phyloP scores from a whole-genome alignment of 768 basidiomycete species.

The Mycena olivaceomarginata region DNA sequence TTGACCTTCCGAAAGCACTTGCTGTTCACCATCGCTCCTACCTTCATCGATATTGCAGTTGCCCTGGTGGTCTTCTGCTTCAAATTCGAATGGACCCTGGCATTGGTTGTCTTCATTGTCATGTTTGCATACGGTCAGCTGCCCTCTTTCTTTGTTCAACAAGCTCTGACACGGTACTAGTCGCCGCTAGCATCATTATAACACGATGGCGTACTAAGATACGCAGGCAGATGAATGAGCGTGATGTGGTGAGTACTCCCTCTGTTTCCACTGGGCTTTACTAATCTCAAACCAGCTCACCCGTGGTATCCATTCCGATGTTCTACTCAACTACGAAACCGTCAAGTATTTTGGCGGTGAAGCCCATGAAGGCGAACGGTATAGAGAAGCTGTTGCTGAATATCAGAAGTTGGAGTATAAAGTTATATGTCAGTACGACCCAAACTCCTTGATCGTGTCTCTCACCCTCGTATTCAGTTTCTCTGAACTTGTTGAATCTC shows the following conservation, averaged over 20 bases:
- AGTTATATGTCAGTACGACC: conserved; percentile 76
- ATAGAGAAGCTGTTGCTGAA: conserved; percentile 79
- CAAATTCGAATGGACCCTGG: conserved; percentile 80
- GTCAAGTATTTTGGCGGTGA: conserved; percentile 95
- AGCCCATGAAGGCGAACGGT: conserved; percentile 84
- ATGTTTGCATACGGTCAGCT: conserved; percentile 83
- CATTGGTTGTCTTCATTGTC: conserved; percentile 80
- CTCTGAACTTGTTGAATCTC: conserved; percentile 85
- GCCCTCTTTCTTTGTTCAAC: conserved; percentile 1
- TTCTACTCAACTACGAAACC: conserved; percentile 88
- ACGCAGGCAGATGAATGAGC: conserved; percentile 88
- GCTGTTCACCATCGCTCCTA: conserved; percentile 90
- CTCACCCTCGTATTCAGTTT: conserved; percentile 61
- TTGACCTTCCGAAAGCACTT: conserved; percentile 69
- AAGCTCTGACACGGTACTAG: conserved; percentile 51
- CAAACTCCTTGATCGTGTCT: not conserved
- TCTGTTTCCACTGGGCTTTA: conserved; percentile 3
- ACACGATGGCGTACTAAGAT: conserved; percentile 85
- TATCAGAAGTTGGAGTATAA: conserved; percentile 86
- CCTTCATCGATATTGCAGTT: conserved; percentile 85
- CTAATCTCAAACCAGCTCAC: conserved; percentile 67
- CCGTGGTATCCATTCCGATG: conserved; percentile 90
- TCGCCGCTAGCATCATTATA: conserved; percentile 71
- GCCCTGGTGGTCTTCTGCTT: conserved; percentile 82
- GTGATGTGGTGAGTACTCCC: conserved; percentile 76